Evolutionary conservation across 768 basidiomycete species (phyloP), one percentile per base, ranked within the genome.

Genomic region (Lactarius hengduanensis): DNA sequence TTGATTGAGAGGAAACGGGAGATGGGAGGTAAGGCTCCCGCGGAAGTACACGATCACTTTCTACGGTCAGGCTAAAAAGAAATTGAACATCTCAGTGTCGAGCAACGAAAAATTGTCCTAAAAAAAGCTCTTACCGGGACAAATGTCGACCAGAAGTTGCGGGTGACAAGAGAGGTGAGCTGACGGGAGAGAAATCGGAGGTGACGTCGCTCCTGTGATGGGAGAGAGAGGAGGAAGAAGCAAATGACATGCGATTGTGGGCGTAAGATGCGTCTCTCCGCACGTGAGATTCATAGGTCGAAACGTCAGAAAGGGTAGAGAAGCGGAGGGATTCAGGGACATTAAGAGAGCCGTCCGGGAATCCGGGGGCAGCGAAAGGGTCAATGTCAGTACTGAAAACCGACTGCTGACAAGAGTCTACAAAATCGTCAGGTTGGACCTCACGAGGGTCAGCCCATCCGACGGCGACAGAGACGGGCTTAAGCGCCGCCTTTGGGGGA

Each of bases 311-410:
- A 71, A 83, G 82, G 16, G 78, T 80, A 28, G 86, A 86, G 34
- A 84, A 76, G 63, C 81, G 80, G 72, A 64, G 62, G 77, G 82
- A 26, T 77, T 79, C 70, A 83, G 83, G 54, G 65, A 75, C 53
- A 54, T 75, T 71, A 61, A 67, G 78, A 76, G 75, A 73, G 75
- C 77, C 32, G 70, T 82, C 69, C 28, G 82, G 73, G 41, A 83
- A 78, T 53, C 79, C 78, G 54, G 80, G 79, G 22, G 83, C 80
- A 32, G 84, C 85, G 71, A 89, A 89, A 6, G 88, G 88, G 77
- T 89, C 87, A 8, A 78, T 65, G 70, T 89, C 88, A 11, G 87
- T 78, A 4, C 87, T 87, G 61, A 89, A 73, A 63, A 89, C 76
- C 2, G 88, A 88, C 47, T 82, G 80, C 74, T 54, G 66, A 66